Conservation (phyloP, 257 asterid genomes). For the Solanum pinnatisectum region DNA sequence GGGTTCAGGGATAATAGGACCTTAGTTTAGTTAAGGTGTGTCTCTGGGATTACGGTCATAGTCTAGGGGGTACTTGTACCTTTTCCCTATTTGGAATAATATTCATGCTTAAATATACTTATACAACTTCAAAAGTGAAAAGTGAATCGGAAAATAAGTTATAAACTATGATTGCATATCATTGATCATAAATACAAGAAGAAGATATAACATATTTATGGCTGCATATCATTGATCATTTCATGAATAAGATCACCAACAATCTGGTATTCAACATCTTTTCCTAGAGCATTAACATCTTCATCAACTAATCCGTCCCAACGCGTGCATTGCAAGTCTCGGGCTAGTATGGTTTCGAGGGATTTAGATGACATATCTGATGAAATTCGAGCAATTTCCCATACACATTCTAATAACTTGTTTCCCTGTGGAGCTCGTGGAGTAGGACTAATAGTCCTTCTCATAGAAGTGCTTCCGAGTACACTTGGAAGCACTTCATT, state of each 20-base stretch:
- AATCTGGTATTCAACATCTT: conserved; percentile 58
- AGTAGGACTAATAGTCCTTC: conserved; percentile 28
- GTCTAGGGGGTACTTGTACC: too few relatives aligned
- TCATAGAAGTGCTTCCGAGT: conserved; percentile 38
- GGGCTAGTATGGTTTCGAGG: conserved; percentile 52
- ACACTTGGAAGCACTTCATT: conserved; percentile 71
- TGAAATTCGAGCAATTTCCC: conserved; percentile 37
- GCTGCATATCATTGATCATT: conserved; percentile 30
- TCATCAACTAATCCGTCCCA: conserved; percentile 58
- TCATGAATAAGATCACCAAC: conserved; percentile 59
- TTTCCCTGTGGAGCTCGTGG: conserved; percentile 52
- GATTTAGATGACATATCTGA: conserved; percentile 27
- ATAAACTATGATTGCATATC: not conserved
- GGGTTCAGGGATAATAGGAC: too few relatives aligned
- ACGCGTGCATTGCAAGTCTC: conserved; percentile 42
- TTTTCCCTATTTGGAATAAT: not conserved
- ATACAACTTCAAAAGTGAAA: not conserved
- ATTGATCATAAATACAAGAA: not conserved
- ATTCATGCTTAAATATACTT: not conserved
- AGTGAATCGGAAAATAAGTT: not conserved
- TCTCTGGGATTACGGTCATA: too few relatives aligned
- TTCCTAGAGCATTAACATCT: conserved; percentile 42
- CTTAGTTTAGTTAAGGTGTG: too few relatives aligned
- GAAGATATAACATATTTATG: not conserved
- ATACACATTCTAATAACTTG: conserved; percentile 44